Evolutionary conservation across 306 rosid genomes (phyloP).

Genomic region (Potentilla sterilis): DNA sequence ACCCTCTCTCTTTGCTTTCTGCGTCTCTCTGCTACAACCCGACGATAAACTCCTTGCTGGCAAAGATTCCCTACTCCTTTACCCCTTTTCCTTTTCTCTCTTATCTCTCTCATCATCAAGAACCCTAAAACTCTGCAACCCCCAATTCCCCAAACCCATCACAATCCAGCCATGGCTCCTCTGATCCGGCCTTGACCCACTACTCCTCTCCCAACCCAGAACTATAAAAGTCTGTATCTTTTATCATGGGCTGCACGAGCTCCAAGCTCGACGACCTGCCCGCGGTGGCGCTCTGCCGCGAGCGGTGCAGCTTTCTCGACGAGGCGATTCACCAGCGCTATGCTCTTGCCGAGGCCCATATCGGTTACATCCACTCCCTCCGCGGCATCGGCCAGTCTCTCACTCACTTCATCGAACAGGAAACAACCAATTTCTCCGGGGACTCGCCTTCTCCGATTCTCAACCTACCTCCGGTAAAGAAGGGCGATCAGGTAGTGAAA

Average conservation of each 20-base stretch:
- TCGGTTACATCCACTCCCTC: slow-evolving; percentile 69
- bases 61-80: slow-evolving; percentile 67
- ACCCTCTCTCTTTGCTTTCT: slow-evolving; percentile 25
- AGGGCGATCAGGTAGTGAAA: slow-evolving; percentile 30
- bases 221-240: not conserved
- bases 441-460: slow-evolving; percentile 35
- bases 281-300: slow-evolving; percentile 86
- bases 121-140: slow-evolving; percentile 28
- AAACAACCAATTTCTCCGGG: slow-evolving; percentile 30
- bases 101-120: slow-evolving; percentile 7
- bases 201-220: not conserved
- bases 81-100: slow-evolving; percentile 9
- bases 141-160: slow-evolving; percentile 1
- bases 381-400: slow-evolving; percentile 60
- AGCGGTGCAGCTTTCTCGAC: slow-evolving; percentile 61
- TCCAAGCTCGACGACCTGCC: slow-evolving; percentile 93
- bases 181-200: slow-evolving; percentile 19
- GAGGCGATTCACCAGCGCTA: slow-evolving; percentile 80
- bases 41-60: slow-evolving; percentile 88
- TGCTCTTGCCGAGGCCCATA: slow-evolving; percentile 69
- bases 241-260: slow-evolving; percentile 74
- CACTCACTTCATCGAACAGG: slow-evolving; percentile 50
- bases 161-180: slow-evolving; percentile 8
- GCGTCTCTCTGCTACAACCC: slow-evolving; percentile 45
- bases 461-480: slow-evolving; percentile 44